These are phyloP conservation scores for Chlorella vulgaris DNA, from an alignment of 139 green algal genomes.

Conservation along the genomic window DNA sequence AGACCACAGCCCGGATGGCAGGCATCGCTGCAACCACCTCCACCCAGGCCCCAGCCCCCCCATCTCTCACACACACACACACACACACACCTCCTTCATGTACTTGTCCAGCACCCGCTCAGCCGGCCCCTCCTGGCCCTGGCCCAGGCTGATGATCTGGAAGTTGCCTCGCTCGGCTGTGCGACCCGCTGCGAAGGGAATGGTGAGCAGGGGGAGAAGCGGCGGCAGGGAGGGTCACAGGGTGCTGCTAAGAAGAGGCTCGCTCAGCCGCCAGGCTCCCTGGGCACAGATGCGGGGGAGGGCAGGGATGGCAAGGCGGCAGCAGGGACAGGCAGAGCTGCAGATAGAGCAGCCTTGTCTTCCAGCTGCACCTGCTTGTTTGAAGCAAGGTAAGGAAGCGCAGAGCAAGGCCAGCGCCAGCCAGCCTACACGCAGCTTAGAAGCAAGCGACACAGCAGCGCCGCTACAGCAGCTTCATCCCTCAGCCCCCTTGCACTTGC, in stretches of 20 bases:
- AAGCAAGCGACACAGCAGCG: no score
- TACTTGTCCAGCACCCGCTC: conserved; percentile 35
- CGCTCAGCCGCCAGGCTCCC: no score
- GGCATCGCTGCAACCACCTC: no score
- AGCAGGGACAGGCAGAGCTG: no score
- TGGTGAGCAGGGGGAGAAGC: neutral
- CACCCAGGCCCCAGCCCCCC: no score
- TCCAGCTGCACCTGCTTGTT: no score
- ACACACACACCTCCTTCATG: neutral
- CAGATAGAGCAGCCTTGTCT: no score
- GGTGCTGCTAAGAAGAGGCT: no score
- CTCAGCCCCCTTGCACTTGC: neutral
- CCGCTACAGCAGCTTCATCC: neutral
- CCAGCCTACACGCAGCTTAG: no score
- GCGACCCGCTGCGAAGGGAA: conserved; percentile 48
- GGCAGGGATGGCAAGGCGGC: no score
- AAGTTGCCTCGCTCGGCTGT: conserved; percentile 77
- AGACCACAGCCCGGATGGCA: neutral
- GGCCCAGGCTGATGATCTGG: conserved; percentile 77
- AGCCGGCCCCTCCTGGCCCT: conserved; percentile 60
- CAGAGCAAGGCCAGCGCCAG: neutral
- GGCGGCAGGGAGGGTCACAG: neutral
- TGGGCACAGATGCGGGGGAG: no score
- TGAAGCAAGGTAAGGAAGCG: no score
- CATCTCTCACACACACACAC: neutral